Evolutionary conservation across 371 early-diverging fungal species (phyloP).

Genomic region (Syncephalastrum sp.): DNA sequence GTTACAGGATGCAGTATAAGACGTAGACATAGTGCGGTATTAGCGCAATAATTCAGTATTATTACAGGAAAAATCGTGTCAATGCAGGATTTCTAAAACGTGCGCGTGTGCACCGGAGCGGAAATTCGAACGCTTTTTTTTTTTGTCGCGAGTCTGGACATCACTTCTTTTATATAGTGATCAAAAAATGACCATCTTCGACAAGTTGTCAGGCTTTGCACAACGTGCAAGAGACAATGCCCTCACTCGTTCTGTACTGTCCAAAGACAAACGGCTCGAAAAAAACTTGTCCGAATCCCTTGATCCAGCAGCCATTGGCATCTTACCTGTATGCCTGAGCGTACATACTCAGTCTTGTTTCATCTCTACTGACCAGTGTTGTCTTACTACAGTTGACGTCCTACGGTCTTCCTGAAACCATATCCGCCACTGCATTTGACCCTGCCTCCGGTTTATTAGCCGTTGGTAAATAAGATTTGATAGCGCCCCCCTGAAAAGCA

Average conservation of each 20-base stretch:
- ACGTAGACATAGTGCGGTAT: too few species aligned
- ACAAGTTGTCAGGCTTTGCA: conserved; percentile 42
- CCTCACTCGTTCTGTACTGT: conserved; percentile 27
- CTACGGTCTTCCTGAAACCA: conserved; percentile 49
- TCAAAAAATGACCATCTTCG: conserved; percentile 29
- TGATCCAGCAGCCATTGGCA: conserved; percentile 19
- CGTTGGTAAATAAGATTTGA: conserved; percentile 40
- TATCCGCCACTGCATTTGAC: conserved; percentile 52
- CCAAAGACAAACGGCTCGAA: conserved; percentile 45
- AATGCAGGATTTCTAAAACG: too few species aligned
- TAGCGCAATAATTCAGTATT: too few species aligned
- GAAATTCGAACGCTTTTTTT: too few species aligned
- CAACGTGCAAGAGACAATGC: conserved; percentile 44
- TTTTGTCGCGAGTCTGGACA: too few species aligned
- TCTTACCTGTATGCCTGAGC: conserved; percentile 8
- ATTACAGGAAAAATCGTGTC: too few species aligned
- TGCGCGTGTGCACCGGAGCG: too few species aligned
- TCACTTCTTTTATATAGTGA: too few species aligned
- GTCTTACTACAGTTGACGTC: conserved; percentile 30
- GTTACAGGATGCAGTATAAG: too few species aligned
- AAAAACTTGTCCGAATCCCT: conserved; percentile 30
- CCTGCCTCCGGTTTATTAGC: conserved; percentile 56
- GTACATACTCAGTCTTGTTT: not conserved
- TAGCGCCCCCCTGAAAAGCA: not conserved
- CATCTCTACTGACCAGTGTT: not conserved